Base-by-base conservation (phyloP, 352 stramenopile species). In the Phytopythium helicoides region DNA sequence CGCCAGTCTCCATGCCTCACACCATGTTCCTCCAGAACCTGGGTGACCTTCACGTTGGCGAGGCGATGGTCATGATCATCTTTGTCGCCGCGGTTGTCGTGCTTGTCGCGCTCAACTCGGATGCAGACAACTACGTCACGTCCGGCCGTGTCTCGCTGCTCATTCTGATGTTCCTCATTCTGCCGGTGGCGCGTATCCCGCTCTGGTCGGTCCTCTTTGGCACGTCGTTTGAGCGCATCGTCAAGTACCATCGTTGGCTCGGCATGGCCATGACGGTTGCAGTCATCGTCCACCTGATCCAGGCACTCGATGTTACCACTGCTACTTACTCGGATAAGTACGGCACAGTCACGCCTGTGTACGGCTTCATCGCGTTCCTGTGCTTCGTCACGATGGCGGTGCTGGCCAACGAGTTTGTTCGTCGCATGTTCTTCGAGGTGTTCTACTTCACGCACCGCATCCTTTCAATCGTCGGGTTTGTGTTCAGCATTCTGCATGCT, bases 181-280 rank as follows among this genome's bases (percentile, higher is more conserved):
- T 94, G 2, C 83, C 83, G 0, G 69, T 94, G 1, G 60, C 83
- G 6, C 63, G 72, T 9, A 58, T 89, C 23, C 68, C 68, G 7
- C 58, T 92, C 18, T 92, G 81, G 81, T 80, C 73, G 11, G 51
- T 84, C 22, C 67, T 85, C 39, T 93, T 93, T 22, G 76, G 76
- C 50, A 85, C 63, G 46, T 90, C 78, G 26, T 89, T 90, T 35
- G 83, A 93, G 45, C 83, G 83, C 18, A 87, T 91, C 22, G 58
- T 91, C 64, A 92, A 91, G 69, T 94, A 92, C 44, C 83, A 94
- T 58, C 83, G 83, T 44, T 91, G 80, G 76, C 66, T 94, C n/a
- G 83, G 81, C 7, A 48, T 89, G 41, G 40, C 68, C 22, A 67
- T 87, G 58, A 78, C 68, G 16, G 39, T 89, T 12, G 66, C 73